A percentile compares a stretch with the other conserved stretches of the same genome.
Evolutionary conservation across 148 eudicot genomes (phyloP).

Genomic region (Chenopodium quinoa): DNA sequence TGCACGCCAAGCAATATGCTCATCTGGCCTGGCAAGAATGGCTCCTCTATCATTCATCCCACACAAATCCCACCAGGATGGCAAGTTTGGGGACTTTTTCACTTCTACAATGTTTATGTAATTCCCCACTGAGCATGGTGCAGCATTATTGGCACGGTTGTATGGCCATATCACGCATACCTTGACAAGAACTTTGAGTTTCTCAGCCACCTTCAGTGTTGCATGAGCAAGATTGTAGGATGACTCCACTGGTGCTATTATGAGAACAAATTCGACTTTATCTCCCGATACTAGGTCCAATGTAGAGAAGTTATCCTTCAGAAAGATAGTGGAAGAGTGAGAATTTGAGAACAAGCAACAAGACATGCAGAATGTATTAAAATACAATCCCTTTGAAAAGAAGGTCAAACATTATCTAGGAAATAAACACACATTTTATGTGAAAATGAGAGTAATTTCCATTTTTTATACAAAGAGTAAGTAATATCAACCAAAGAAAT

Average conservation of each 20-base stretch:
- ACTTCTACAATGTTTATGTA: constrained; percentile 53
- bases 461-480: neutral
- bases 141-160: constrained; percentile 9
- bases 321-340: constrained; percentile 9
- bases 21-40: constrained; percentile 88
- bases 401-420: neutral
- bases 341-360: neutral
- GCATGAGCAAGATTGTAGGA: constrained; percentile 70
- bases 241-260: constrained; percentile 62
- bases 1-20: constrained; percentile 86
- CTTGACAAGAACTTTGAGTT: constrained; percentile 49
- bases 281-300: constrained; percentile 73
- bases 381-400: neutral
- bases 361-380: neutral
- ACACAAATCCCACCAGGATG: constrained; percentile 93
- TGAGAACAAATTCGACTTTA: constrained; percentile 69
- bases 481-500: neutral
- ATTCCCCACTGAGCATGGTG: constrained; percentile 31
- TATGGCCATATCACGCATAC: constrained; percentile 83
- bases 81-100: constrained; percentile 29
- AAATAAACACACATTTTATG: neutral
- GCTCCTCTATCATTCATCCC: constrained; percentile 77
- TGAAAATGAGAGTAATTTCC: neutral
- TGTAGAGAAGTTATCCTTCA: constrained; percentile 54
- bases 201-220: constrained; percentile 58